Conservation (phyloP, 768 basidiomycete species). For the Amanita exitialis region DNA sequence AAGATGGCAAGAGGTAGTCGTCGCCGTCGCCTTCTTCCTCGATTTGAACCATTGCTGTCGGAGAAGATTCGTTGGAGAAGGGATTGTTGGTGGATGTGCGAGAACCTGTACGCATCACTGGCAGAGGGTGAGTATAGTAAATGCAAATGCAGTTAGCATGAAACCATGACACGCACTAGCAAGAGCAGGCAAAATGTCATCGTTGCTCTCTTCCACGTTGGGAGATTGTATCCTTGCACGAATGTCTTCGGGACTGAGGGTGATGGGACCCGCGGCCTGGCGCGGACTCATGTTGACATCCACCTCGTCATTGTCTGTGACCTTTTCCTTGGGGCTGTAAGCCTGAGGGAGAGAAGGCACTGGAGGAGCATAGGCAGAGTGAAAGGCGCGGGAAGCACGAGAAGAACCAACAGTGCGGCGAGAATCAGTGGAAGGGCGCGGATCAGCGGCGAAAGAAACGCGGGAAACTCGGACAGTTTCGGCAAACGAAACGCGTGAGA, state of each 20-base stretch:
- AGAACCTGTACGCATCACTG: constrained; percentile 66
- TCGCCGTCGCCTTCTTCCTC: background rate
- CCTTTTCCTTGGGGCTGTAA: constrained; percentile 1
- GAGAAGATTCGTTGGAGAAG: background rate
- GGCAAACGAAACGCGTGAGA: constrained; percentile 64
- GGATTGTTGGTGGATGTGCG: background rate
- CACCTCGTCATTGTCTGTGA: constrained; percentile 11
- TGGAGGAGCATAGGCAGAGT: constrained; percentile 31
- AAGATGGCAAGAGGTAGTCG: constrained; percentile 2
- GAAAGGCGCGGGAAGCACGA: constrained; percentile 22
- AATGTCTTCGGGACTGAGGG: constrained; percentile 54
- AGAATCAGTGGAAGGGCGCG: constrained; percentile 29
- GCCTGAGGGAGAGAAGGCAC: constrained; percentile 26
- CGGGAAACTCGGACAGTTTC: constrained; percentile 34
- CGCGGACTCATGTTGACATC: constrained; percentile 22
- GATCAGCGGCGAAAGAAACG: constrained; percentile 29
- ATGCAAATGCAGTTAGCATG: background rate
- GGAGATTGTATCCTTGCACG: constrained; percentile 34
- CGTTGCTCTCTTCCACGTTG: constrained; percentile 17
- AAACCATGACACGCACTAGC: constrained; percentile 33
- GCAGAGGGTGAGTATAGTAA: constrained; percentile 6
- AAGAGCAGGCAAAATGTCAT: constrained; percentile 60
- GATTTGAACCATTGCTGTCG: background rate
- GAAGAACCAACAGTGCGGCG: constrained; percentile 17
- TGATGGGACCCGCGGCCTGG: constrained; percentile 30